A percentile compares a stretch with the other conserved stretches of the same genome.
Conservation (phyloP, 2,329 filamentous ascomycete species). For the Phaeosphaeriaceae sp. region DNA sequence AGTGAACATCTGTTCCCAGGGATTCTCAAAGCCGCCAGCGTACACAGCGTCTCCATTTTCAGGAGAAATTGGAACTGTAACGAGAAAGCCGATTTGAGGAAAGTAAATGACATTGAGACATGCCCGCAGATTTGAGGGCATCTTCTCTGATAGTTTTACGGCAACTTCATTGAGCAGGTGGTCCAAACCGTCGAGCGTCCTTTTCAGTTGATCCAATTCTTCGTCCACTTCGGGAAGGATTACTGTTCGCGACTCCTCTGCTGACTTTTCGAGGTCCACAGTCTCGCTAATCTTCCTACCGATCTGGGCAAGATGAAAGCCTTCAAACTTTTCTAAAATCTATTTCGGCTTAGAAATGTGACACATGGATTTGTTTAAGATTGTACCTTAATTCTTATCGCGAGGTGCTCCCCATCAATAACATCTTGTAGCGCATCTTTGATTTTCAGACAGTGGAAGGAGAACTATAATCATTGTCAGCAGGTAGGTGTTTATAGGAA, state of each 20-base stretch:
- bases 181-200: conserved; percentile 78
- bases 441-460: conserved; percentile 72
- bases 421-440: conserved; percentile 68
- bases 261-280: conserved; percentile 78
- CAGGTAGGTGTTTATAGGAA: not conserved
- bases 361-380: not conserved
- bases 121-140: conserved; percentile 64
- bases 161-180: conserved; percentile 73
- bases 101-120: conserved; percentile 83
- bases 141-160: conserved; percentile 64
- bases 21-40: conserved; percentile 64
- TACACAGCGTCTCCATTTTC: conserved; percentile 66
- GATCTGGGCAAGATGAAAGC: conserved; percentile 65
- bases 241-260: conserved; percentile 72
- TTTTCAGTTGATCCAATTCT: conserved; percentile 78
- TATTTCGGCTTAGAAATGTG: conserved; percentile 30
- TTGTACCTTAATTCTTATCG: conserved; percentile 61
- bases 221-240: conserved; percentile 74
- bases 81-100: conserved; percentile 89
- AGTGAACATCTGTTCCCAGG: conserved; percentile 80
- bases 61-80: conserved; percentile 70
- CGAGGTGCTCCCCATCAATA: conserved; percentile 58
- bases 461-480: conserved; percentile 61
- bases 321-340: conserved; percentile 67
- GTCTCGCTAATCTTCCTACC: conserved; percentile 74